phyloP scores from a whole-genome alignment of 202 grass and related monocot species.

The Elaeis oleifera region DNA sequence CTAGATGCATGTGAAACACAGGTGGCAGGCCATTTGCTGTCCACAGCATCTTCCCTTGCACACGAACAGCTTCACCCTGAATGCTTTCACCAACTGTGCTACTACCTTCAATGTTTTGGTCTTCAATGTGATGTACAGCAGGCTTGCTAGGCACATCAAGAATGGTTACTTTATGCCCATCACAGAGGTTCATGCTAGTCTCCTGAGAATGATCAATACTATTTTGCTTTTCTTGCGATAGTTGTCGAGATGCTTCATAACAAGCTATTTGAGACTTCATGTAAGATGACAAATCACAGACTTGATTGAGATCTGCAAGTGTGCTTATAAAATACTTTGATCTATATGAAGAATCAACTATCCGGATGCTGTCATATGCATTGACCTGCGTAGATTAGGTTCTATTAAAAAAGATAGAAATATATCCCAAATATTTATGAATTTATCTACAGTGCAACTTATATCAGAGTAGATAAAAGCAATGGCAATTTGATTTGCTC shows the following conservation, averaged over 20 bases:
- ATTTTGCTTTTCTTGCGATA: slow-evolving; percentile 26
- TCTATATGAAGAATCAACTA: slow-evolving; percentile 67
- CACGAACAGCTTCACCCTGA: slow-evolving; percentile 14
- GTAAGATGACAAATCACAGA: slow-evolving; percentile 15
- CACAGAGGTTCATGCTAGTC: slow-evolving; percentile 49
- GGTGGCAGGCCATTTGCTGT: slow-evolving; percentile 26
- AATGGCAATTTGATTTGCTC: too few relatives aligned
- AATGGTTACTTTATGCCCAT: slow-evolving; percentile 74
- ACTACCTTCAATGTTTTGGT: neutral
- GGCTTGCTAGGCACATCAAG: slow-evolving; percentile 30
- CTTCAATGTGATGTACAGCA: neutral
- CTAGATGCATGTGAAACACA: slow-evolving; percentile 32
- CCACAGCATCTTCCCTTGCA: slow-evolving; percentile 12
- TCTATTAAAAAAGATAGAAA: slow-evolving; percentile 6
- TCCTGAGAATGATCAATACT: slow-evolving; percentile 29
- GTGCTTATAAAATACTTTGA: slow-evolving; percentile 76
- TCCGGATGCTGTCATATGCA: slow-evolving; percentile 54
- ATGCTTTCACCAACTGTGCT: slow-evolving; percentile 6
- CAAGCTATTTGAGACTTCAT: slow-evolving; percentile 28
- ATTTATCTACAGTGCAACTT: slow-evolving; percentile 5
- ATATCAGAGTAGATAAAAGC: too few relatives aligned
- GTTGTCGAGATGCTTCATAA: slow-evolving; percentile 27
- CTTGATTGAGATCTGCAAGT: slow-evolving; percentile 19
- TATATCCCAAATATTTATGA: neutral
- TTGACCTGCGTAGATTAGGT: slow-evolving; percentile 52